A percentile compares a stretch with the other conserved stretches of the same genome.
These are phyloP conservation scores for Pichia scutulata DNA, from an alignment of 805 yeast species.

Conservation along the genomic window DNA sequence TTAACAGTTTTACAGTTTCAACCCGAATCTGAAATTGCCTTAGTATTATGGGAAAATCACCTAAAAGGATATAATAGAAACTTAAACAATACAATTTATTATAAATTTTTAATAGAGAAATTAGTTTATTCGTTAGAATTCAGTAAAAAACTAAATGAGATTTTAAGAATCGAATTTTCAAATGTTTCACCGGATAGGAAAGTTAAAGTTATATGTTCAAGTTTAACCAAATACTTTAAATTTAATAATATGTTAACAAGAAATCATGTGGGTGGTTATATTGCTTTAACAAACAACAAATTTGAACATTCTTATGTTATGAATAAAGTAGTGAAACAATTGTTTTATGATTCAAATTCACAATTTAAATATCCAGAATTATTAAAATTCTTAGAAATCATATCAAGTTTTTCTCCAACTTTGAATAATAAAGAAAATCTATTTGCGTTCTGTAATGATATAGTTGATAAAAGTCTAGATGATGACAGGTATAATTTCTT, in stretches of 20 bases:
- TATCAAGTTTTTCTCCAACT: constrained; percentile 5
- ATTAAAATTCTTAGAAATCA: constrained; percentile 4
- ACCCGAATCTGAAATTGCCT: neutral
- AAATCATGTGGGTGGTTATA: constrained; percentile 8
- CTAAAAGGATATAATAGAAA: neutral
- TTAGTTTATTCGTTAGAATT: neutral
- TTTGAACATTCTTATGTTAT: constrained; percentile 6
- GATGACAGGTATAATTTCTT: neutral
- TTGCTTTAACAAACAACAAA: constrained; percentile 1
- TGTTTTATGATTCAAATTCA: neutral
- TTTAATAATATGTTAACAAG: neutral
- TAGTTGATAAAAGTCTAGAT: neutral
- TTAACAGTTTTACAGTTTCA: neutral
- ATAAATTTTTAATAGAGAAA: neutral
- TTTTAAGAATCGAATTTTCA: constrained; percentile 7
- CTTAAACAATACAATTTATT: neutral
- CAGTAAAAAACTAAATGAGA: neutral
- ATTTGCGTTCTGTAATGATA: neutral
- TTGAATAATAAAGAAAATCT: neutral
- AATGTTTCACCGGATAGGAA: constrained; percentile 4
- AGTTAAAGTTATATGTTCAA: neutral
- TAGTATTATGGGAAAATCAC: constrained; percentile 4
- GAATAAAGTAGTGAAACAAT: neutral
- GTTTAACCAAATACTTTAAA: neutral
- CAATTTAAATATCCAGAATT: constrained; percentile 2